These are phyloP conservation scores for Prunus kanzakura DNA, from an alignment of 306 rosid genomes.

Conservation along the genomic window DNA sequence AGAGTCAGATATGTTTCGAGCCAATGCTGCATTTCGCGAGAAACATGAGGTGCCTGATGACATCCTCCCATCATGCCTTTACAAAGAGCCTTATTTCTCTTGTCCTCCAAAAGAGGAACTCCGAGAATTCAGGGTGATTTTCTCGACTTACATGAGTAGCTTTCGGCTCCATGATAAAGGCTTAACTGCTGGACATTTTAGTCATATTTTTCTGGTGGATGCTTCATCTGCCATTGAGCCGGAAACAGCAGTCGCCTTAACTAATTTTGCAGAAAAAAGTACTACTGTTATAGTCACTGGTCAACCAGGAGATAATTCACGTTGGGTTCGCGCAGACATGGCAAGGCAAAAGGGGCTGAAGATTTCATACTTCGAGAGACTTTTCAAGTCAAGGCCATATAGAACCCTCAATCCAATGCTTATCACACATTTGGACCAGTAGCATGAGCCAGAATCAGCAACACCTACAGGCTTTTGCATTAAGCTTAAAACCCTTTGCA, in stretches of 20 bases:
- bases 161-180: constrained; percentile 29
- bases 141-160: constrained; percentile 36
- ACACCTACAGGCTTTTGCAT: background rate
- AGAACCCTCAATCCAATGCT: background rate
- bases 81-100: constrained; percentile 18
- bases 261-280: constrained; percentile 25
- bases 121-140: constrained; percentile 22
- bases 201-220: constrained; percentile 36
- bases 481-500: no score
- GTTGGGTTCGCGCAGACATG: constrained; percentile 25
- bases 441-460: no score
- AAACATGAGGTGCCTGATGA: constrained; percentile 22
- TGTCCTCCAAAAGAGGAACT: constrained; percentile 29
- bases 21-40: constrained; percentile 26
- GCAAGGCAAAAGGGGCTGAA: constrained; percentile 28
- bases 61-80: constrained; percentile 23
- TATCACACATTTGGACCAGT: background rate
- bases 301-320: background rate
- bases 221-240: constrained; percentile 35
- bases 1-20: constrained; percentile 26
- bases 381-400: constrained; percentile 2
- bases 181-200: constrained; percentile 28
- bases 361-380: constrained; percentile 29
- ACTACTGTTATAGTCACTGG: constrained; percentile 37
- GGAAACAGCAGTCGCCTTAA: constrained; percentile 27